Base-by-base conservation (phyloP, 306 rosid genomes). In the Lagenaria siceraria region DNA sequence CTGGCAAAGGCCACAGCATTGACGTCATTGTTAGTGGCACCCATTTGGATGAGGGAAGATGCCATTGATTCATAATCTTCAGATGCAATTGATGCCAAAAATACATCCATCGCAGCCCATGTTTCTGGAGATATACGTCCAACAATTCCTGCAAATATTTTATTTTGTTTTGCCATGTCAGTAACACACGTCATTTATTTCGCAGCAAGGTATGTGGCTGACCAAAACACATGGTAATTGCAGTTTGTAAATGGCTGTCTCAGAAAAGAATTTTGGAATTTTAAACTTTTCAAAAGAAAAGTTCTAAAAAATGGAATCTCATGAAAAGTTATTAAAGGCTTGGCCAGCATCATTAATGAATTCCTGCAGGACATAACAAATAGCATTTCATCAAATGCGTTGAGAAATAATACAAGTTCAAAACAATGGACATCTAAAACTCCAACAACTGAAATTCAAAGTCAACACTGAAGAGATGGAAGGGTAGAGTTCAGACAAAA, bases 51-150 rank as follows among this genome's bases (percentile, higher is more conserved):
- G 87, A 95, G 88, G 61, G 99, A 72, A 78, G 97, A 90, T 49
- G 97, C 91, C 97, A 95, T 95, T 24, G 93, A 87, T 74, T 88
- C 93, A 85, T 95, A 95, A 82, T 95, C 99, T 83, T 89, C 97
- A 48, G 85, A 33, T 76, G 96, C 83, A 87, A 95, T 89, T 79
- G 97, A 95, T 83, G 86, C 92, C 87, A 95, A 82, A 85, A 90
- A 95, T 72, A 88, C 83, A 79, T 95, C 99, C 99, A 95, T 89
- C 51, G 99, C 97, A 74, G 93, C 92, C 97, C 97, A 95, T 21
- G 99, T 90, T 86, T 89, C 87, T 27, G 97, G 96, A 60, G 96
- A 85, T 84, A 95, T 89, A 29, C 89, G 93, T 43, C 99, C 99
- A 82, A 95, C 99, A 53, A 95, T 95, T 79, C 99, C 99, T 92